phyloP scores from a whole-genome alignment of 140 eudicot genomes.

The Oenanthe javanica region DNA sequence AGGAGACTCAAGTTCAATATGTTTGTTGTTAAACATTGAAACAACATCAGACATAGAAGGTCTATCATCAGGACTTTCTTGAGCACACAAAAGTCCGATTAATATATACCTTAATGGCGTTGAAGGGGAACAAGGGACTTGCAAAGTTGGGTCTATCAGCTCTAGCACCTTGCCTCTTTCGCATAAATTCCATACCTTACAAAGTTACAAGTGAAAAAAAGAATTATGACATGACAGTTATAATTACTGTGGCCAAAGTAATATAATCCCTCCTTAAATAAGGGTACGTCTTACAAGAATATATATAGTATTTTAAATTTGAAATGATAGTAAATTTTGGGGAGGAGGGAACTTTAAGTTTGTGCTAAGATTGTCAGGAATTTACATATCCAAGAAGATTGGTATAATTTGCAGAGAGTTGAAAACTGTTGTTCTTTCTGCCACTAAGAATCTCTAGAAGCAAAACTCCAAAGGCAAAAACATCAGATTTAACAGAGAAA shows the following conservation, averaged over 20 bases:
- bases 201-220: background rate
- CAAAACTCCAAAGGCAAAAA: slow-evolving; percentile 14
- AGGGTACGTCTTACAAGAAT: background rate
- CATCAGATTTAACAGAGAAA: slow-evolving; percentile 9
- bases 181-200: slow-evolving; percentile 11
- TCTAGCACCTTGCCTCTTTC: background rate
- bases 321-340: background rate
- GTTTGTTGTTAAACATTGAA: slow-evolving; percentile 10
- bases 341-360: background rate
- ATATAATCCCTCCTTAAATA: background rate
- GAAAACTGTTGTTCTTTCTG: slow-evolving; percentile 11
- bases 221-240: background rate
- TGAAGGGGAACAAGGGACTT: background rate
- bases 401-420: background rate
- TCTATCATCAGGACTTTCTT: slow-evolving; percentile 13
- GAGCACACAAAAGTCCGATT: slow-evolving; percentile 11
- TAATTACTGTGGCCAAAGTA: background rate
- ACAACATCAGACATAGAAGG: slow-evolving; percentile 9
- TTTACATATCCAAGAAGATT: slow-evolving; percentile 12
- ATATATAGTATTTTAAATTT: no score
- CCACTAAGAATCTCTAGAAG: slow-evolving; percentile 12
- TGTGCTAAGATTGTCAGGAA: background rate
- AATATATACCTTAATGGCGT: background rate
- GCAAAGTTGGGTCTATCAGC: slow-evolving; percentile 6
- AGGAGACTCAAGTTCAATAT: background rate